These are phyloP conservation scores for Pichia insulana DNA, from an alignment of 805 yeast genomes.

Conservation along the genomic window DNA sequence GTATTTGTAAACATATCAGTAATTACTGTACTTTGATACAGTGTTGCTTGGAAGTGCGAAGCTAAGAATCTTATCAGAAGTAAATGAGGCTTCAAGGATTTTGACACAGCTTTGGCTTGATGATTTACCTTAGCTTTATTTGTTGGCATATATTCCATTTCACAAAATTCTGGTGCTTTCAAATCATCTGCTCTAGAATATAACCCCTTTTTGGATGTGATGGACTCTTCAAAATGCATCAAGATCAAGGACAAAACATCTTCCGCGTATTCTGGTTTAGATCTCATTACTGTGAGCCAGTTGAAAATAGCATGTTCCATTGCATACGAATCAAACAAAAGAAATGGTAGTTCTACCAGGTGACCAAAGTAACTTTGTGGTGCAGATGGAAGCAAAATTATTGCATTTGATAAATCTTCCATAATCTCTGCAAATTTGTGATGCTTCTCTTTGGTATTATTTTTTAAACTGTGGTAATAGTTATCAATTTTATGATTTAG, in stretches of 20 bases:
- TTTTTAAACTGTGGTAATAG: slow-evolving; percentile 5
- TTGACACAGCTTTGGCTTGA: slow-evolving; percentile 39
- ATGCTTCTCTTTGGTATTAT: slow-evolving; percentile 8
- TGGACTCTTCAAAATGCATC: slow-evolving; percentile 58
- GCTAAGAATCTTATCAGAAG: slow-evolving; percentile 58
- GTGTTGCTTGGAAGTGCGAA: slow-evolving; percentile 72
- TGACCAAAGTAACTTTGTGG: slow-evolving; percentile 40
- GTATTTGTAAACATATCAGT: slow-evolving; percentile 61
- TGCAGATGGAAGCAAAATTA: slow-evolving; percentile 31
- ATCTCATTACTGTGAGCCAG: slow-evolving; percentile 75
- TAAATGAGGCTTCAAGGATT: slow-evolving; percentile 55
- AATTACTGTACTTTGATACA: slow-evolving; percentile 61
- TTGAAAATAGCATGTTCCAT: slow-evolving; percentile 61
- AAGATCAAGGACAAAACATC: slow-evolving; percentile 63
- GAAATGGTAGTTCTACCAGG: slow-evolving; percentile 65
- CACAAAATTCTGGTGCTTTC: slow-evolving; percentile 48
- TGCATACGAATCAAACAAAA: slow-evolving; percentile 46
- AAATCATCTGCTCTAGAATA: slow-evolving; percentile 51
- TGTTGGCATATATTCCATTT: slow-evolving; percentile 88
- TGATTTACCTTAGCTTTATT: slow-evolving; percentile 51
- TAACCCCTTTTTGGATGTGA: slow-evolving; percentile 53
- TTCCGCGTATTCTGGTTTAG: slow-evolving; percentile 48
- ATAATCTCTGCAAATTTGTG: slow-evolving; percentile 34
- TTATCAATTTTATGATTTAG: slow-evolving; percentile 9
- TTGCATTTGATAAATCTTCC: slow-evolving; percentile 32